Evolutionary conservation across 2,329 filamentous ascomycete genomes (phyloP).

Genomic region (Aspergillus niger): DNA sequence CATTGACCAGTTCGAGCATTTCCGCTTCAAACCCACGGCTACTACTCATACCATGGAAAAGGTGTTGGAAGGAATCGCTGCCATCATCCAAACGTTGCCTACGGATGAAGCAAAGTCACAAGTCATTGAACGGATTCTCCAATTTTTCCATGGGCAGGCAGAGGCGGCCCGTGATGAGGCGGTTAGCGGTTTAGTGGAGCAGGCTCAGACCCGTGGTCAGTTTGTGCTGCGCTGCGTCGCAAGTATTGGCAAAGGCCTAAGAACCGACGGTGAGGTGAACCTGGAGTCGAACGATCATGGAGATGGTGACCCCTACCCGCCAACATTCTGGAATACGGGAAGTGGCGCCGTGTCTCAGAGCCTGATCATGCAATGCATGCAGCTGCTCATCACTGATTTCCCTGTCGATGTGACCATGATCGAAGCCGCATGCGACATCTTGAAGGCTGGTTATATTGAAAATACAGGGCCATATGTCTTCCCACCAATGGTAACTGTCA

Average conservation of each 20-base stretch:
- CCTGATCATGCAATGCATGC: conserved; percentile 44
- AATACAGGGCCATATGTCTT: conserved; percentile 47
- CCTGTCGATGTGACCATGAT: conserved; percentile 45
- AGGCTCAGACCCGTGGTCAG: conserved; percentile 36
- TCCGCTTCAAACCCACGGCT: conserved; percentile 40
- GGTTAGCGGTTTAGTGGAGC: conserved; percentile 33
- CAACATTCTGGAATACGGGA: conserved; percentile 43
- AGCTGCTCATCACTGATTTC: conserved; percentile 43
- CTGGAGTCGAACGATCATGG: conserved; percentile 35
- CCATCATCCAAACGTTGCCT: conserved; percentile 45
- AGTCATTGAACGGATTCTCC: conserved; percentile 41
- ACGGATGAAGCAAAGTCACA: conserved; percentile 44
- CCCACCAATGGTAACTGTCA: conserved; percentile 42
- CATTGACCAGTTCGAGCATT: conserved; percentile 43
- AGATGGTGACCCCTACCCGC: conserved; percentile 31
- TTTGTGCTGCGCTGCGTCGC: conserved; percentile 44
- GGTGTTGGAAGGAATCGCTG: conserved; percentile 48
- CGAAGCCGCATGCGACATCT: conserved; percentile 48
- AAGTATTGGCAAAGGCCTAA: conserved; percentile 44
- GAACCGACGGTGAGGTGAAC: conserved; percentile 38
- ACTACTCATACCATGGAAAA: conserved; percentile 43
- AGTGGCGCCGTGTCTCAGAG: conserved; percentile 35
- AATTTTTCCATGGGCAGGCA: conserved; percentile 40
- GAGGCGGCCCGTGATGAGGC: conserved; percentile 36
- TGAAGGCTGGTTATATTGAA: conserved; percentile 51